Conservation (phyloP, 2,329 filamentous ascomycete species). For the Drechslerella dactyloides region DNA sequence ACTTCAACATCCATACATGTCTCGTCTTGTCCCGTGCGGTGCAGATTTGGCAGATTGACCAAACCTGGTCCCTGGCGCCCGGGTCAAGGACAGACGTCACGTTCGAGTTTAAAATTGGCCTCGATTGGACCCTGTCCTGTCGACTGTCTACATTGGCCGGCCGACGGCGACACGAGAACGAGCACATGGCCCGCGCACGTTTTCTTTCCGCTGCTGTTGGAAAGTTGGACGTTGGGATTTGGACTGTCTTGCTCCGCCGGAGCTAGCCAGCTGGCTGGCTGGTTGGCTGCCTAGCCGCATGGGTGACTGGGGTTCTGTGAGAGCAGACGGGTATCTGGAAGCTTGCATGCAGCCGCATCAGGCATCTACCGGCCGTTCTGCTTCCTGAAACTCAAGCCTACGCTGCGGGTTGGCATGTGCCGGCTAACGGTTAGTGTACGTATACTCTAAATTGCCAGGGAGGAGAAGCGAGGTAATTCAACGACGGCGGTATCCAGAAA, state of each 20-base stretch:
- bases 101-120: background rate
- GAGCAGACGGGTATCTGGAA: conserved; percentile 1
- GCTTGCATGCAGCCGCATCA: background rate
- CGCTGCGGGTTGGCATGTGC: background rate
- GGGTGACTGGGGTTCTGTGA: background rate
- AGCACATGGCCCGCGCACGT: background rate
- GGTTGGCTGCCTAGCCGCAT: background rate
- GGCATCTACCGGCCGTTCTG: background rate
- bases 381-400: background rate
- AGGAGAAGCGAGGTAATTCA: no score
- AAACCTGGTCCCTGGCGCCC: conserved; percentile 46
- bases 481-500: no score
- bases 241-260: background rate
- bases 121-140: background rate
- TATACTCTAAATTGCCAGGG: no score
- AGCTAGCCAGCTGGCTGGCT: background rate
- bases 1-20: no score
- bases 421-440: background rate
- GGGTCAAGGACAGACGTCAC: conserved; percentile 21
- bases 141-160: background rate
- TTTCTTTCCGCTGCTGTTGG: background rate
- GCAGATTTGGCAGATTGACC: conserved; percentile 12
- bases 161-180: background rate
- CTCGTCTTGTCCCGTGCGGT: conserved; percentile 3
- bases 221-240: no score